These are phyloP conservation scores for Aspergillus intermedius DNA, from an alignment of 2,329 filamentous ascomycete genomes.

Conservation along the genomic window DNA sequence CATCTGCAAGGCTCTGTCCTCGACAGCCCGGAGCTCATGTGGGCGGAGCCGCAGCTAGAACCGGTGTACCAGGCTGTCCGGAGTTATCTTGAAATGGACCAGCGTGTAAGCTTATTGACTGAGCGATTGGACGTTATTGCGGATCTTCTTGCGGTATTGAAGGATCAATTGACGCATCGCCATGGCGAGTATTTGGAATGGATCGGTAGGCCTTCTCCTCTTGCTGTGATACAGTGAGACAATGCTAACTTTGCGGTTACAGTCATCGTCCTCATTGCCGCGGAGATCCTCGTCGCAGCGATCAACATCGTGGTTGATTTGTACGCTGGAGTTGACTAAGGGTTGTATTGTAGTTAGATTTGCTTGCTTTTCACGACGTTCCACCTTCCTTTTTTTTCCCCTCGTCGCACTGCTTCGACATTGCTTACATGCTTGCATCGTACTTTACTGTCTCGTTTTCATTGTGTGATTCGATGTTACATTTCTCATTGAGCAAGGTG, in stretches of 20 bases:
- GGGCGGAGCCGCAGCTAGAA: conserved; percentile 94
- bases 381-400: too few species aligned
- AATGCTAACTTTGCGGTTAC: not conserved
- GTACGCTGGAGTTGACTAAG: conserved; percentile 62
- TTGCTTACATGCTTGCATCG: too few species aligned
- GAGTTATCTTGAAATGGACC: conserved; percentile 96
- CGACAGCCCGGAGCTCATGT: conserved; percentile 95
- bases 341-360: not conserved
- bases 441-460: too few species aligned
- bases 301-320: conserved; percentile 95
- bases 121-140: conserved; percentile 89
- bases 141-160: conserved; percentile 83
- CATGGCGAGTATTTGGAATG: conserved; percentile 85
- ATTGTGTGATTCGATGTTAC: too few species aligned
- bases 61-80: conserved; percentile 93
- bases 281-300: conserved; percentile 85
- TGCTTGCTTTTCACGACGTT: too few species aligned
- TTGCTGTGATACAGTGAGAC: not conserved
- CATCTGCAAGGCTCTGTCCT: conserved; percentile 95
- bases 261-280: conserved; percentile 94
- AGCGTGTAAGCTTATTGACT: conserved; percentile 80
- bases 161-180: conserved; percentile 90
- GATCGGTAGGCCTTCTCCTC: conserved; percentile 59
- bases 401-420: too few species aligned
- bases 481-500: too few species aligned